phyloP scores from a whole-genome alignment of 352 stramenopile species.

The Phytopythium montanum region DNA sequence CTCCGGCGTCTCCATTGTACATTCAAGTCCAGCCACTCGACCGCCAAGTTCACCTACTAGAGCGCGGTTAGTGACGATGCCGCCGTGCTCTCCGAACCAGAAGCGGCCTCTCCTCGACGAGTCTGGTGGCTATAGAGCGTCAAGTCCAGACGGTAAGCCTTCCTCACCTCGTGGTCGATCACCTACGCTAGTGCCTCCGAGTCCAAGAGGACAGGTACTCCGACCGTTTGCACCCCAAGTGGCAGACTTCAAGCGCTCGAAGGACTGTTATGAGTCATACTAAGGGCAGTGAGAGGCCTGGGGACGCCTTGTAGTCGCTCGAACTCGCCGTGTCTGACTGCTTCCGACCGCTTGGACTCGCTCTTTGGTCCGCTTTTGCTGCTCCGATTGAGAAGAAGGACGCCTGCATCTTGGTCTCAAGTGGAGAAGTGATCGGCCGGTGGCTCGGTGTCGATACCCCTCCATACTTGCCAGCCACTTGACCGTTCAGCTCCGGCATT shows the following conservation, averaged over 20 bases:
- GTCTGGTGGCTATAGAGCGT: not conserved
- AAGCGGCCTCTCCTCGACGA: not conserved
- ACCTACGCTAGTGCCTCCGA: not conserved
- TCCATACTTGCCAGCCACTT: not conserved
- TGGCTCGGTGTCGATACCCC: too few relatives aligned
- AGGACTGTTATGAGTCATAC: not conserved
- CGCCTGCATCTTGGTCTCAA: not conserved
- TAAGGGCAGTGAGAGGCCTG: not conserved
- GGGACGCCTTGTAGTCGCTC: not conserved
- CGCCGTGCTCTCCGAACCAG: constrained; percentile 3
- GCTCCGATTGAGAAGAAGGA: constrained; percentile 1
- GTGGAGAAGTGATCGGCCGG: not conserved
- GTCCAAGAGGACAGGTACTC: not conserved
- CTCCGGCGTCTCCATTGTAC: constrained; percentile 31
- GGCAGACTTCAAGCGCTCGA: not conserved
- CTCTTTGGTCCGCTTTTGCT: not conserved
- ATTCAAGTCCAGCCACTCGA: constrained; percentile 1
- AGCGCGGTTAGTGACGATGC: constrained; percentile 10
- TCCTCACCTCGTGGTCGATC: not conserved
- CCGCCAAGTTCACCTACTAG: constrained; percentile 6
- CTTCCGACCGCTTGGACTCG: not conserved
- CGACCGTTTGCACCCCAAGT: not conserved
- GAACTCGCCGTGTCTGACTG: not conserved
- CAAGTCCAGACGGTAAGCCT: not conserved
- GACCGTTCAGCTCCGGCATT: not conserved